Percentiles rank a stretch among this genome's conserved stretches.
Evolutionary conservation across 768 basidiomycete genomes (phyloP).

Genomic region (Rhodotorula graminis): DNA sequence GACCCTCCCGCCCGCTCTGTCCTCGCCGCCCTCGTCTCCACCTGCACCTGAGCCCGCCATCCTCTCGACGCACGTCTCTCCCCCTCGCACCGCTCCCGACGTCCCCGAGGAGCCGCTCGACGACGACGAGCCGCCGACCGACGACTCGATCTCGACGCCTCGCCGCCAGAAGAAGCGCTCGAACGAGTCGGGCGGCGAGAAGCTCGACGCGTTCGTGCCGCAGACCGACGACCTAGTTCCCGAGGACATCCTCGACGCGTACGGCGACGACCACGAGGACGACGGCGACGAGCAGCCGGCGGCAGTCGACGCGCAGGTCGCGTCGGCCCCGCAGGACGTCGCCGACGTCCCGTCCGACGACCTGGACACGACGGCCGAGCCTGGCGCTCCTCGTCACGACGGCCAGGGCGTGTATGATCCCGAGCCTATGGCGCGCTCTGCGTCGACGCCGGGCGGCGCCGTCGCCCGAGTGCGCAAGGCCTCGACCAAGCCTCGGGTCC

Average conservation of each 20-base stretch:
- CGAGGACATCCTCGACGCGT: slow-evolving; percentile 23
- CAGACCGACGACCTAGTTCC: slow-evolving; percentile 20
- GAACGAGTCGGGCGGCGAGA: neutral
- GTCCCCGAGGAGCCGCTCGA: neutral
- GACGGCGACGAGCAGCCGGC: too few relatives aligned
- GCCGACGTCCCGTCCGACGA: slow-evolving; percentile 12
- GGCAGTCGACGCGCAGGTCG: neutral
- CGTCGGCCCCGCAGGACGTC: neutral
- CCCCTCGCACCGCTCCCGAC: neutral
- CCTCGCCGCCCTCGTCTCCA: slow-evolving; percentile 1
- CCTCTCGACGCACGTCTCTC: neutral
- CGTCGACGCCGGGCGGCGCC: slow-evolving; percentile 5
- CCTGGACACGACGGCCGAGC: neutral
- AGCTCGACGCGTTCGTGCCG: slow-evolving; percentile 23
- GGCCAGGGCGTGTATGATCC: too few relatives aligned
- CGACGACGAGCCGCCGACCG: neutral
- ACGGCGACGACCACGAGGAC: slow-evolving; percentile 7
- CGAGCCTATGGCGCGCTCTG: slow-evolving; percentile 10
- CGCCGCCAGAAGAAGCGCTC: neutral
- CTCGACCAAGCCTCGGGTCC: neutral
- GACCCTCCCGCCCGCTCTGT: neutral
- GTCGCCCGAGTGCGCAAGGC: neutral
- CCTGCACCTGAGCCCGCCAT: neutral
- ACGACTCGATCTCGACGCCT: neutral
- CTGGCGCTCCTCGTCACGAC: neutral